A percentile compares a stretch with the other conserved stretches of the same genome.
phyloP scores from a whole-genome alignment of 2,329 filamentous ascomycete species.

The Ophiosphaerella korrae region DNA sequence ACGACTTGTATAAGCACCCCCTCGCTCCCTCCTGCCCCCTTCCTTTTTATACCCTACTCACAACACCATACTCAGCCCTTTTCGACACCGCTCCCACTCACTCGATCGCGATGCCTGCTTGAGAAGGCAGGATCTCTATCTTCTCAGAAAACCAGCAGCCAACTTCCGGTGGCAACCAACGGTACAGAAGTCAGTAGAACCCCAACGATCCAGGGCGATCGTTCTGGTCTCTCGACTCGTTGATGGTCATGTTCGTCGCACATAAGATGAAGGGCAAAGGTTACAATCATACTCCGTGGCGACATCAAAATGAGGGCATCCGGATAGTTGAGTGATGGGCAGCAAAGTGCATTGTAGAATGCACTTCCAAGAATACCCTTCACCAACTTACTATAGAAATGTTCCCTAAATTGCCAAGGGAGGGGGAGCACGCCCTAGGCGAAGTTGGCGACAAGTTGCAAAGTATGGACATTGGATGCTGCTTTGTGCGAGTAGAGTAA shows the following conservation, averaged over 20 bases:
- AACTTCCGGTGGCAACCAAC: too few species aligned
- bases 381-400: conserved; percentile 87
- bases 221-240: too few species aligned
- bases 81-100: too few species aligned
- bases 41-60: too few species aligned
- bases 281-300: conserved; percentile 87
- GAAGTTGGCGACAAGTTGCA: conserved; percentile 86
- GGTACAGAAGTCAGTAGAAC: too few species aligned
- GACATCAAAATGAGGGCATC: conserved; percentile 93
- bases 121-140: too few species aligned
- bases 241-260: conserved; percentile 82
- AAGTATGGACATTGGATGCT: conserved; percentile 86
- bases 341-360: conserved; percentile 78
- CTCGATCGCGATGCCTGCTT: too few species aligned
- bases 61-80: too few species aligned
- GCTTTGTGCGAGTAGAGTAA: conserved; percentile 82
- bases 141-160: too few species aligned
- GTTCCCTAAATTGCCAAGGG: conserved; percentile 86
- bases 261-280: conserved; percentile 88
- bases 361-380: conserved; percentile 76
- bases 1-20: too few species aligned
- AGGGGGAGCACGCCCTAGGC: conserved; percentile 74
- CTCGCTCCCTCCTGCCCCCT: too few species aligned
- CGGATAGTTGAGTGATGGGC: conserved; percentile 91
- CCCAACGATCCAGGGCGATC: too few species aligned